Base-by-base conservation (phyloP, 2,329 filamentous ascomycete species). In the Fusarium anthophilum region DNA sequence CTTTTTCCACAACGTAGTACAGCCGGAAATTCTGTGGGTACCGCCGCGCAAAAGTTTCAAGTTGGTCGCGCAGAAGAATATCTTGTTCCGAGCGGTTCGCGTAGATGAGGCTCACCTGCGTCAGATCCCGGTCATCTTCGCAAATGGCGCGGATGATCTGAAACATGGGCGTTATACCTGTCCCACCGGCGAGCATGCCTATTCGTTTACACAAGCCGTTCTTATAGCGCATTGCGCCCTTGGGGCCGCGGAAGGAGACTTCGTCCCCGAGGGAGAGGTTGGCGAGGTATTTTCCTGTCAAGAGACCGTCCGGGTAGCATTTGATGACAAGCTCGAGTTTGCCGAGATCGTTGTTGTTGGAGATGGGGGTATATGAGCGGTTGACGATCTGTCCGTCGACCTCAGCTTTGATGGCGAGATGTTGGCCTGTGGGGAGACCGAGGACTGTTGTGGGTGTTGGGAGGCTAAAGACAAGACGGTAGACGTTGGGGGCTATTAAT, bases 121-220 rank as follows among this genome's bases (percentile, higher is more conserved):
- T 92, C 2, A 82, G 83, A 69, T 92, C 91, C 12, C 80, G 81
- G n/a, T 86, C 82, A 61, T 91, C 87, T 76, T 91, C 89, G 75
- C 89, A 90, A 63, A 92, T 90, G 48, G 89, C 89, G 8, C 89
- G 87, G 76, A 92, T 91, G 12, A 92, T 80, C 76, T 92, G 90
- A 61, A 77, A 82, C 79, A 82, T 81, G 17, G 81, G 80, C 1
- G 48, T 82, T 41, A 82, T 81, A 17, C 81, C 81, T 0, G 81
- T 82, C 12, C 81, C 81, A 1, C 88, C 88, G 3, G 87, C 87
- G 3, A 90, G 77, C 88, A 90, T 90, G 63, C 87, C 87, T 45
- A 90, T 84, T 47, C 82, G 79, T 71, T 81, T 83, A 55, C 80
- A 82, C 2, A 85, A 79, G 2, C 82, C 82, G 26, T 81, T 82